Percentiles rank a stretch among this genome's conserved stretches.
Conservation (phyloP, 2,329 filamentous ascomycete species). For the Daldinia sp. region DNA sequence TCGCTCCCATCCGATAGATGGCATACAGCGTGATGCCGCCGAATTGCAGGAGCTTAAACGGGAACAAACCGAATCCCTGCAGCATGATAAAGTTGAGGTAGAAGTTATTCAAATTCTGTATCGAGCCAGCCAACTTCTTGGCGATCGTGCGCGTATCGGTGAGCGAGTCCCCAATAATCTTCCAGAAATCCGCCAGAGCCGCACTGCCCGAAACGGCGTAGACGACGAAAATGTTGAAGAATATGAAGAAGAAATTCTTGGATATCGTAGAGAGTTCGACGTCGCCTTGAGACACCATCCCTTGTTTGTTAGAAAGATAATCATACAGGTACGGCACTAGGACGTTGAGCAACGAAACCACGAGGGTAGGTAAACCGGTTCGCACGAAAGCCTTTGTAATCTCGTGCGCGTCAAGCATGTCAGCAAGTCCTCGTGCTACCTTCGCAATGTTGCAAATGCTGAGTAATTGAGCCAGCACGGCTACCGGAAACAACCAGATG, state of each 20-base stretch:
- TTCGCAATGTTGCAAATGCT: constrained; percentile 82
- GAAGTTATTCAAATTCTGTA: constrained; percentile 79
- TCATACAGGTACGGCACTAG: constrained; percentile 94
- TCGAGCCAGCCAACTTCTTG: constrained; percentile 74
- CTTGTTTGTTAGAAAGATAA: constrained; percentile 88
- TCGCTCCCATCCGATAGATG: constrained; percentile 77
- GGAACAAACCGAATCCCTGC: constrained; percentile 91
- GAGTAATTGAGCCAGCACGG: constrained; percentile 79
- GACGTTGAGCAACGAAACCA: constrained; percentile 87
- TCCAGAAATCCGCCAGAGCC: constrained; percentile 72
- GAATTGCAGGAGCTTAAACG: constrained; percentile 89
- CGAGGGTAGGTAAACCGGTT: constrained; percentile 85
- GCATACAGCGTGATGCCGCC: constrained; percentile 87
- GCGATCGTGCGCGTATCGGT: constrained; percentile 83
- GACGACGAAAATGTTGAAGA: constrained; percentile 98
- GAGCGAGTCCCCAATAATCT: constrained; percentile 75
- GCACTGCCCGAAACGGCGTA: constrained; percentile 89
- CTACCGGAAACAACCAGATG: constrained; percentile 86
- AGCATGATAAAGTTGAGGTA: constrained; percentile 95
- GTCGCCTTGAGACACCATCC: constrained; percentile 93
- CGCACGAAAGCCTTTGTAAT: constrained; percentile 80
- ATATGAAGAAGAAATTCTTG: constrained; percentile 99
- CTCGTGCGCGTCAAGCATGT: constrained; percentile 71
- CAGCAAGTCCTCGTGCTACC: constrained; percentile 74
- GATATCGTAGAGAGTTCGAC: constrained; percentile 94